Percentiles rank a stretch among this genome's conserved stretches.
phyloP scores from a whole-genome alignment of 352 stramenopile species.

The Phytophthora meadii region DNA sequence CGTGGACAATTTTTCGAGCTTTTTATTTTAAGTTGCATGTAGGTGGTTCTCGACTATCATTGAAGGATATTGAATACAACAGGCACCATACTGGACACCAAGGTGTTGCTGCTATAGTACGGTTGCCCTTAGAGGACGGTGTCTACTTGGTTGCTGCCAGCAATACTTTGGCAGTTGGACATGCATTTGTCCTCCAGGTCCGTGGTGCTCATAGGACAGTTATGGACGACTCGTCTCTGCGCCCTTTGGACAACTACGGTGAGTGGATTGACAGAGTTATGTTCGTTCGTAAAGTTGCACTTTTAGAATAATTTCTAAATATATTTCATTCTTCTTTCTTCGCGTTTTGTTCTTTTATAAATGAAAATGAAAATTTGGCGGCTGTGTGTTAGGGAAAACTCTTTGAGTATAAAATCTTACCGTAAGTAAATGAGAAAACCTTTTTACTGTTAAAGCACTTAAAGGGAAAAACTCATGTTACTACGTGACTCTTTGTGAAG shows the following conservation, averaged over 20 bases:
- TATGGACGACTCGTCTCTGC: too few relatives aligned
- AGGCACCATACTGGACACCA: slow-evolving; percentile 6
- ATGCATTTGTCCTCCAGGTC: too few relatives aligned
- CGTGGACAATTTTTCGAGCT: slow-evolving; percentile 8
- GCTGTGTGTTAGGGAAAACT: too few relatives aligned
- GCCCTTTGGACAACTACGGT: neutral
- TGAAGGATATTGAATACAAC: slow-evolving; percentile 9
- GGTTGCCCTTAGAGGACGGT: slow-evolving; percentile 9
- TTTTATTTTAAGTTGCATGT: neutral
- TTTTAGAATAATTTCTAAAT: slow-evolving; percentile 9
- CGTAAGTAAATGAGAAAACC: too few relatives aligned
- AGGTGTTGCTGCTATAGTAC: slow-evolving; percentile 1
- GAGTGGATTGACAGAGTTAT: slow-evolving; percentile 15
- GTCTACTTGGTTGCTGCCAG: slow-evolving; percentile 12
- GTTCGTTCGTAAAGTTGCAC: neutral
- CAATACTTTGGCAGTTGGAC: slow-evolving; percentile 11
- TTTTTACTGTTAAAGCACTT: too few relatives aligned
- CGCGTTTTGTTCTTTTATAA: too few relatives aligned
- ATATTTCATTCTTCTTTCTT: neutral
- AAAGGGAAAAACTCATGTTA: too few relatives aligned
- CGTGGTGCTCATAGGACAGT: too few relatives aligned
- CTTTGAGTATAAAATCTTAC: too few relatives aligned
- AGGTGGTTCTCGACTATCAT: neutral
- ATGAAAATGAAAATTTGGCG: too few relatives aligned
- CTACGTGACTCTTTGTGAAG: too few relatives aligned